Conservation (phyloP, 768 basidiomycete genomes). For the Tephrocybe sp. region DNA sequence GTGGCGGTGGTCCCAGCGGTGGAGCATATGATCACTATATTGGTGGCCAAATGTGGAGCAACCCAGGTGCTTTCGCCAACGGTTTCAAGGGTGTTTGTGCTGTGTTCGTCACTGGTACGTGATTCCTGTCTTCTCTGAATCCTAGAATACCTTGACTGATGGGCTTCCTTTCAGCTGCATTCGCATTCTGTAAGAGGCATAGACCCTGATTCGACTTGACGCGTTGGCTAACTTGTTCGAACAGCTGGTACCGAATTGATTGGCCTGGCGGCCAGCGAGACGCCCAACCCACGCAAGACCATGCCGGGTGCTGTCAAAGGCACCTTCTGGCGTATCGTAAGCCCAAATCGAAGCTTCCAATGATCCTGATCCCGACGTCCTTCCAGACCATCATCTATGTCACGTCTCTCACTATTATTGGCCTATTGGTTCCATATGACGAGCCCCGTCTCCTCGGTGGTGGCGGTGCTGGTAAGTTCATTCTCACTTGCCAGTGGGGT, state of each 20-base stretch:
- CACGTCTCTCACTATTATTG: conserved; percentile 43
- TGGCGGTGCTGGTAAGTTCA: conserved; percentile 29
- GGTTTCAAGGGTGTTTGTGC: conserved; percentile 47
- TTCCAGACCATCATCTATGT: conserved; percentile 43
- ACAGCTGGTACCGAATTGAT: conserved; percentile 47
- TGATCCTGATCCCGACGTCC: background rate
- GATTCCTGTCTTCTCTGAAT: no score
- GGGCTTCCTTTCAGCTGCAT: background rate
- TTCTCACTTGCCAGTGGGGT: background rate
- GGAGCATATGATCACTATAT: conserved; percentile 36
- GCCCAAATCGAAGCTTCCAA: conserved; percentile 8
- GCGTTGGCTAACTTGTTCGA: background rate
- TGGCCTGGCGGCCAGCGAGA: conserved; percentile 46
- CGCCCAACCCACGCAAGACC: conserved; percentile 42
- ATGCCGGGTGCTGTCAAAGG: conserved; percentile 48
- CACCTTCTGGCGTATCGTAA: conserved; percentile 48
- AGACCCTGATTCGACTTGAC: background rate
- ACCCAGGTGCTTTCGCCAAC: conserved; percentile 42
- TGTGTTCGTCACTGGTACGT: conserved; percentile 42
- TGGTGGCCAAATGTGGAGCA: conserved; percentile 36
- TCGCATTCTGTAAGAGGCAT: conserved; percentile 18
- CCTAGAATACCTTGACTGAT: no score
- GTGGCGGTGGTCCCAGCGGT: conserved; percentile 39
- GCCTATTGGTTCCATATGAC: conserved; percentile 35
- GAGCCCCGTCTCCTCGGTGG: conserved; percentile 37